phyloP scores from a whole-genome alignment of 1,284 basidiomycete species.

The Naganishia sp. region DNA sequence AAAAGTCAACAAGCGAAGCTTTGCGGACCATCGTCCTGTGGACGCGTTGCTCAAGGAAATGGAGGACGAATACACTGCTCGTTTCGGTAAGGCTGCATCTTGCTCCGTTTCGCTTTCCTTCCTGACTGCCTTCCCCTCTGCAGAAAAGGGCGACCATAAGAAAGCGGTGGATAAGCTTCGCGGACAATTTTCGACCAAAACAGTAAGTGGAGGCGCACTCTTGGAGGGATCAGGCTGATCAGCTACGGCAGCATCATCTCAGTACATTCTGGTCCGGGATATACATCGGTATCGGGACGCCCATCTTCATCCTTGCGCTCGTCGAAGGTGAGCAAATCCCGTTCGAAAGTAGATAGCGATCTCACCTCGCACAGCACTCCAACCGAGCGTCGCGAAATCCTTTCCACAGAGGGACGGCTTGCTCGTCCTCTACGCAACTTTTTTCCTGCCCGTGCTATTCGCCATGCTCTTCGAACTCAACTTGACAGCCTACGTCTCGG shows the following conservation, averaged over 20 bases:
- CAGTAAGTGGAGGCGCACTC: slow-evolving; percentile 42
- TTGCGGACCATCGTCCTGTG: slow-evolving; percentile 61
- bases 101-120: not conserved
- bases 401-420: slow-evolving; percentile 75
- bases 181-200: slow-evolving; percentile 60
- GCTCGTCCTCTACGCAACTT: slow-evolving; percentile 75
- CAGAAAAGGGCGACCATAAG: slow-evolving; percentile 81
- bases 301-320: slow-evolving; percentile 70
- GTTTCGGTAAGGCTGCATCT: slow-evolving; percentile 64
- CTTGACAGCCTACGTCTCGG: slow-evolving; percentile 60
- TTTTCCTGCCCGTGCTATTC: slow-evolving; percentile 76
- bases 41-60: slow-evolving; percentile 70
- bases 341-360: not conserved
- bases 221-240: not conserved
- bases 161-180: slow-evolving; percentile 71
- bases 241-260: slow-evolving; percentile 62
- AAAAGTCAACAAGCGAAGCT: slow-evolving; percentile 59
- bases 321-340: slow-evolving; percentile 61
- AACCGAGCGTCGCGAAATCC: slow-evolving; percentile 59
- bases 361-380: slow-evolving; percentile 46
- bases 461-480: slow-evolving; percentile 78
- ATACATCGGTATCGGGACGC: slow-evolving; percentile 73
- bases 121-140: slow-evolving; percentile 38
- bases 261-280: slow-evolving; percentile 75
- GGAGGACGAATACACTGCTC: slow-evolving; percentile 69